These are phyloP conservation scores for Ehretia macrophylla DNA, from an alignment of 257 asterid species.

Conservation along the genomic window DNA sequence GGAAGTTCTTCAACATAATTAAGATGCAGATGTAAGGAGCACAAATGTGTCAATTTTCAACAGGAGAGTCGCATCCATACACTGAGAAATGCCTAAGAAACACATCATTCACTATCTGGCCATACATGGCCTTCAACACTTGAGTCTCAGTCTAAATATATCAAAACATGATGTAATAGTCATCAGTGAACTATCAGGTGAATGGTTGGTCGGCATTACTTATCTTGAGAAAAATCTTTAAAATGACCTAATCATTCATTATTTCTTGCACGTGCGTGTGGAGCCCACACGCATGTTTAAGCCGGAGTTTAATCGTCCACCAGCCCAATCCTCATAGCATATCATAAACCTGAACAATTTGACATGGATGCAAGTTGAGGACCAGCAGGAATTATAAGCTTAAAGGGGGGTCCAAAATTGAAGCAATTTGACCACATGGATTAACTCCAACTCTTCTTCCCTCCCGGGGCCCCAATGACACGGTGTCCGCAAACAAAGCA, in stretches of 20 bases:
- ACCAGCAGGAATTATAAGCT: not conserved
- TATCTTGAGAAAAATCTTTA: too few species aligned
- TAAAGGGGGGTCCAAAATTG: not conserved
- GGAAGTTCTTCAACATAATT: not conserved
- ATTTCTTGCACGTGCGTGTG: too few species aligned
- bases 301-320: too few species aligned
- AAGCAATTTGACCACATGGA: conserved; percentile 1
- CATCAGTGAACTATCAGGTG: not conserved
- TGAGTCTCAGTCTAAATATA: not conserved
- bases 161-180: not conserved
- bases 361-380: not conserved
- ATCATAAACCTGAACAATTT: not conserved
- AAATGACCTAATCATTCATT: too few species aligned
- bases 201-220: too few species aligned
- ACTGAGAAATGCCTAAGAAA: not conserved
- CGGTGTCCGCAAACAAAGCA: not conserved
- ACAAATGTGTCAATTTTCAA: not conserved
- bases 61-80: not conserved
- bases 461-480: not conserved
- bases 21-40: conserved; percentile 5
- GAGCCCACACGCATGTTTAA: too few species aligned
- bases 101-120: too few species aligned
- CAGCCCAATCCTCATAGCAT: too few species aligned
- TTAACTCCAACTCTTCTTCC: not conserved
- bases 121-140: too few species aligned